Evolutionary conservation across 768 basidiomycete species (phyloP).

Genomic region (Leucosporidium yakuticum): DNA sequence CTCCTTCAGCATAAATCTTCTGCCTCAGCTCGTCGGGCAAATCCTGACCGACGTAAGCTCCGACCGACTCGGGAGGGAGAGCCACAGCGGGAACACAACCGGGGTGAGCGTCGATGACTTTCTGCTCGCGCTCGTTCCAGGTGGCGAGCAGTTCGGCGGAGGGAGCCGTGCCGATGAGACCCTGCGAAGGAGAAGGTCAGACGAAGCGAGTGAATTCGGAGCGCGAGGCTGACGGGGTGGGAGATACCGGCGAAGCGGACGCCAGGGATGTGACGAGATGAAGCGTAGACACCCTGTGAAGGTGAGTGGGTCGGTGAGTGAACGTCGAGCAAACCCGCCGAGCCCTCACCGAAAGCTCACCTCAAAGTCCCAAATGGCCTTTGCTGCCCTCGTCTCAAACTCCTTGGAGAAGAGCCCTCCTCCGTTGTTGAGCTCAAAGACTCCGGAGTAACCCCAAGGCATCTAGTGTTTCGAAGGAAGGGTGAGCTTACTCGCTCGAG

Average conservation of each 20-base stretch:
- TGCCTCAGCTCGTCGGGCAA: constrained; percentile 49
- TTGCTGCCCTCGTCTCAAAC: constrained; percentile 64
- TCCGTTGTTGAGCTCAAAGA: constrained; percentile 67
- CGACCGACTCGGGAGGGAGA: constrained; percentile 56
- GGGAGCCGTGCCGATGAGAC: constrained; percentile 59
- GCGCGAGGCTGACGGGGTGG: constrained; percentile 56
- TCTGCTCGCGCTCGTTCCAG: constrained; percentile 69
- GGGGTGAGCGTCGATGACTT: constrained; percentile 54
- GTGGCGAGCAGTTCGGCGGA: constrained; percentile 63
- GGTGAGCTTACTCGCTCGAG: background rate
- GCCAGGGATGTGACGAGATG: constrained; percentile 69
- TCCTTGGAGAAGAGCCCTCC: constrained; percentile 64
- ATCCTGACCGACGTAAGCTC: constrained; percentile 67
- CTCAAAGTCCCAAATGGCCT: constrained; percentile 75
- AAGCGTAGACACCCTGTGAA: constrained; percentile 56
- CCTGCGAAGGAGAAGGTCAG: constrained; percentile 1
- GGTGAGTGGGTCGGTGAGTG: background rate
- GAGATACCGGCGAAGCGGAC: constrained; percentile 72
- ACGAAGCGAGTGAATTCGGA: constrained; percentile 41
- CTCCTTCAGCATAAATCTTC: constrained; percentile 61
- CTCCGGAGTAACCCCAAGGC: constrained; percentile 78
- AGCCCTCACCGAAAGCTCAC: constrained; percentile 2
- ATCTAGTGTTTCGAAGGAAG: constrained; percentile 48
- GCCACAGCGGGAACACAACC: constrained; percentile 60
- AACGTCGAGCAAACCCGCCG: too few species aligned